Percentiles rank a stretch among this genome's conserved stretches.
phyloP scores from a whole-genome alignment of 2,329 filamentous ascomycete genomes.

The Pseudocercospora fuligena region DNA sequence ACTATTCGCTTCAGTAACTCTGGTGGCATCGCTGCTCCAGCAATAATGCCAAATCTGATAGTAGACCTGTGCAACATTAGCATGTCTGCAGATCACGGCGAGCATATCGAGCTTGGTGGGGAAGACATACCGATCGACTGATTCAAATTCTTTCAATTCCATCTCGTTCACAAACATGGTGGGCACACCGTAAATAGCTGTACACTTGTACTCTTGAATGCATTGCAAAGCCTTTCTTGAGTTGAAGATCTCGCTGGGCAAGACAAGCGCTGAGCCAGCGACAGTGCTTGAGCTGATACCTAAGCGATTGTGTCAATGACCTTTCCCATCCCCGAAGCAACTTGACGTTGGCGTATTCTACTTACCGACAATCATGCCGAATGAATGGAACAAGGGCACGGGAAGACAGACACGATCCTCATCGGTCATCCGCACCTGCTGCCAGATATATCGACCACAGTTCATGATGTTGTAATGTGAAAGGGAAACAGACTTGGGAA shows the following conservation, averaged over 20 bases:
- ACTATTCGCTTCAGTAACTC: conserved; percentile 74
- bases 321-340: conserved; percentile 47
- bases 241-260: conserved; percentile 72
- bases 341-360: conserved; percentile 61
- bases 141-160: conserved; percentile 33
- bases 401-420: conserved; percentile 77
- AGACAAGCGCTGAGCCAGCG: conserved; percentile 71
- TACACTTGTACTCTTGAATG: conserved; percentile 59
- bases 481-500: conserved; percentile 75
- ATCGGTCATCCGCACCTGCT: conserved; percentile 42
- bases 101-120: neutral
- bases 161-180: conserved; percentile 76
- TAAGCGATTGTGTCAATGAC: neutral
- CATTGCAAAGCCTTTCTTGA: conserved; percentile 30
- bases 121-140: conserved; percentile 20
- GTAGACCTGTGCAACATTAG: conserved; percentile 23
- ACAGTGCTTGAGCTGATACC: conserved; percentile 34
- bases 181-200: conserved; percentile 78
- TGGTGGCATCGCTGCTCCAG: conserved; percentile 75
- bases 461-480: conserved; percentile 39
- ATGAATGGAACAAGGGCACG: conserved; percentile 84
- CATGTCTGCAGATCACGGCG: neutral
- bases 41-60: conserved; percentile 62
- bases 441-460: conserved; percentile 36
- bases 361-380: conserved; percentile 69